Conservation (phyloP, 257 asterid species). For the Prunella vulgaris region DNA sequence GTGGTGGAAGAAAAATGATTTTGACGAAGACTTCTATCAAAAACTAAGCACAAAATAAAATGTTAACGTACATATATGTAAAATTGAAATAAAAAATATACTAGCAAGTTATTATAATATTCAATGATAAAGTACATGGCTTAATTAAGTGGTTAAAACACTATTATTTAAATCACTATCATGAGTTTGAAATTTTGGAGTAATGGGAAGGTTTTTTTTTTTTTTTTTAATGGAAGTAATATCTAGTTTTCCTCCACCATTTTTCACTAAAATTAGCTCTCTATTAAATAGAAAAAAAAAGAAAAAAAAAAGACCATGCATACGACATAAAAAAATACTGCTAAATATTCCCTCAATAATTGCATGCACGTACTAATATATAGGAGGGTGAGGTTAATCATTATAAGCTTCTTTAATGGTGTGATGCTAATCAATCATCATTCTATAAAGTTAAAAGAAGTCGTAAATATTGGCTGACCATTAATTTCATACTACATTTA, state of each 20-base stretch:
- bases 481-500: no score
- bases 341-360: neutral
- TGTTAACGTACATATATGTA: no score
- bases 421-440: constrained; percentile 22
- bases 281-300: neutral
- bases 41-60: no score
- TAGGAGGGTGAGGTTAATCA: constrained; percentile 16
- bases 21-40: neutral
- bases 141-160: no score
- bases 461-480: neutral
- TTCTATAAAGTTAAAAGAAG: neutral
- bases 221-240: neutral
- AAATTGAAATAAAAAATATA: no score
- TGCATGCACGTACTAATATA: neutral
- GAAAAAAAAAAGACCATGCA: neutral
- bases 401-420: constrained; percentile 5
- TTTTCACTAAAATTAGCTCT: neutral
- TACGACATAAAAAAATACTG: neutral
- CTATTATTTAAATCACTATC: no score
- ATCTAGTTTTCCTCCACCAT: neutral
- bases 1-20: no score
- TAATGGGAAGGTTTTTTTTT: no score
- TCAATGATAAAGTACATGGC: no score
- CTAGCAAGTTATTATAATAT: neutral
- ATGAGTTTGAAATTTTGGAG: no score